phyloP scores from a whole-genome alignment of 805 yeast species.

The Ogataea methanolica region DNA sequence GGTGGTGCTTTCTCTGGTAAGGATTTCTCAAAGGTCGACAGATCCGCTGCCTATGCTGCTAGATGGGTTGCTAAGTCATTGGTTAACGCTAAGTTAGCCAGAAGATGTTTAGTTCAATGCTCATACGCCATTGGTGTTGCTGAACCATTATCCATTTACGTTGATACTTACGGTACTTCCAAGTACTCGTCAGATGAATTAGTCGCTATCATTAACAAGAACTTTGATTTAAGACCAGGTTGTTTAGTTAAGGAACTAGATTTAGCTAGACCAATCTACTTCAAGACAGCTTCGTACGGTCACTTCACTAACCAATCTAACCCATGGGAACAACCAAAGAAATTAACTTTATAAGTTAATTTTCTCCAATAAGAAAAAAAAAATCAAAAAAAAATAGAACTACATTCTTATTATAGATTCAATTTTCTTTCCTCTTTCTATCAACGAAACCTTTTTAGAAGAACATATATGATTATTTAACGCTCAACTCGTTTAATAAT shows the following conservation, averaged over 20 bases:
- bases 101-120: conserved; percentile 96
- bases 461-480: conserved; percentile 6
- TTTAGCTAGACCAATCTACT: conserved; percentile 98
- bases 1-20: conserved; percentile 99
- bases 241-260: conserved; percentile 93
- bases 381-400: background rate
- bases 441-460: background rate
- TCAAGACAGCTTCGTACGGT: conserved; percentile 98
- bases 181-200: conserved; percentile 83
- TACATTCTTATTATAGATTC: background rate
- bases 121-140: conserved; percentile 99
- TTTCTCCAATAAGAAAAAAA: background rate
- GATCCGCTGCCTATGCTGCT: conserved; percentile 99
- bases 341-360: conserved; percentile 50
- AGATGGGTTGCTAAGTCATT: conserved; percentile 99
- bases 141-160: conserved; percentile 96
- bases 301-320: conserved; percentile 99
- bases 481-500: conserved; percentile 29
- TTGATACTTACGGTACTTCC: conserved; percentile 98
- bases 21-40: conserved; percentile 99
- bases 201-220: conserved; percentile 84
- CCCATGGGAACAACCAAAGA: conserved; percentile 98
- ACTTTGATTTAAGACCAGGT: conserved; percentile 99
- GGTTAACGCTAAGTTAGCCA: conserved; percentile 90
- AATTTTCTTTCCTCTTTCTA: background rate